Evolutionary conservation across 2,329 filamentous ascomycete genomes (phyloP).

Genomic region (Cladosporium sp.): DNA sequence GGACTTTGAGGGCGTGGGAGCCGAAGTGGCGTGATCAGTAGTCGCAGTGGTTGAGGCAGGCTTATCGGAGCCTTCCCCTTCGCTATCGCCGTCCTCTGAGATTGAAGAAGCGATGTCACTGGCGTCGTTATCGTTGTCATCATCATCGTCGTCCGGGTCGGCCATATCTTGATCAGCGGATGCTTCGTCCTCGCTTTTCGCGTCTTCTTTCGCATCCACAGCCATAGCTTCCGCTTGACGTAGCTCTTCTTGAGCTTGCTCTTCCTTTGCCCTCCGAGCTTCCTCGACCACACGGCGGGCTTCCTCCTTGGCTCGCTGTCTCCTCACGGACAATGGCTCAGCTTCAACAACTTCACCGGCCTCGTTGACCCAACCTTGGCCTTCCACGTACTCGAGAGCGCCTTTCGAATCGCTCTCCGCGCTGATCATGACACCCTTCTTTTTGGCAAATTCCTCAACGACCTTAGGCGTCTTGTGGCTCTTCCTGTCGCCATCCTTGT

Average conservation of each 20-base stretch:
- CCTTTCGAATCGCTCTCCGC: conserved; percentile 4
- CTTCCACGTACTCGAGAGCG: conserved; percentile 70
- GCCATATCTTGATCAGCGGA: conserved; percentile 14
- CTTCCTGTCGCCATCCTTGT: conserved; percentile 52
- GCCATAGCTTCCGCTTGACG: not conserved
- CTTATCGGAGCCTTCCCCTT: conserved; percentile 10
- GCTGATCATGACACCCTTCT: conserved; percentile 38
- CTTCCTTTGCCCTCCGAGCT: conserved; percentile 2
- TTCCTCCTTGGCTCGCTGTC: conserved; percentile 28
- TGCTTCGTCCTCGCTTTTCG: conserved; percentile 13
- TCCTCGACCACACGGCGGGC: conserved; percentile 1
- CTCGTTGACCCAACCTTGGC: conserved; percentile 82
- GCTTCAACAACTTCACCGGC: conserved; percentile 71
- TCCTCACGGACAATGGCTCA: conserved; percentile 28
- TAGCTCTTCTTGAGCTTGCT: not conserved
- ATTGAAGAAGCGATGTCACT: conserved; percentile 1
- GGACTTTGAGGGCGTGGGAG: not conserved
- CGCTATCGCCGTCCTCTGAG: conserved; percentile 6
- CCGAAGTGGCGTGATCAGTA: too few relatives aligned
- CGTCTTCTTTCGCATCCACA: conserved; percentile 5
- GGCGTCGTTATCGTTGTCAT: not conserved
- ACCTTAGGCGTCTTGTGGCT: conserved; percentile 53
- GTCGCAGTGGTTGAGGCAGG: not conserved
- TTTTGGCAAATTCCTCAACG: conserved; percentile 88
- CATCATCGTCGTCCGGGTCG: too few relatives aligned